Conservation (phyloP, 257 asterid species). For the Lavandula angustifolia region DNA sequence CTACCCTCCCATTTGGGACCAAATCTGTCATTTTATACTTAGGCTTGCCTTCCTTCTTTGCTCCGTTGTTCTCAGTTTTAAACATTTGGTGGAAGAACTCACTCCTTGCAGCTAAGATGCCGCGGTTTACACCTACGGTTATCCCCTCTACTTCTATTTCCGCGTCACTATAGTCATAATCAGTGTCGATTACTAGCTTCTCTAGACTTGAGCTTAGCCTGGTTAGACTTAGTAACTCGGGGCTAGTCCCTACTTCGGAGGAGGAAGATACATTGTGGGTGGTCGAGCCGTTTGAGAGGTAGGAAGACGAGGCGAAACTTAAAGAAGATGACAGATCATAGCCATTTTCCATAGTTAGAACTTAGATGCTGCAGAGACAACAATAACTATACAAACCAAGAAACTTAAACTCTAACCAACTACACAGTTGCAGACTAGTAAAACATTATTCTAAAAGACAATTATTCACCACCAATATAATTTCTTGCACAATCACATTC, state of each 20-base stretch:
- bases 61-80: constrained; percentile 31
- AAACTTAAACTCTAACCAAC: not conserved
- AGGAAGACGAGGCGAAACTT: constrained; percentile 63
- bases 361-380: too few relatives aligned
- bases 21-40: constrained; percentile 53
- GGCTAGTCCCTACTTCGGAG: constrained; percentile 45
- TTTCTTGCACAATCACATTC: not conserved
- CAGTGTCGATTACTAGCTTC: constrained; percentile 54
- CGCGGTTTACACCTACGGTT: constrained; percentile 65
- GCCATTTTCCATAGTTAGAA: constrained; percentile 55
- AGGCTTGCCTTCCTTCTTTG: constrained; percentile 54
- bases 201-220: constrained; percentile 63
- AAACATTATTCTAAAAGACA: not conserved
- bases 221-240: constrained; percentile 56
- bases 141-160: constrained; percentile 70
- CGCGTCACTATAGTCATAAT: constrained; percentile 70
- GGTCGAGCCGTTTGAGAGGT: constrained; percentile 58
- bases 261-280: constrained; percentile 36
- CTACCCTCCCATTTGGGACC: constrained; percentile 54
- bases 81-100: constrained; percentile 52
- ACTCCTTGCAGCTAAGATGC: constrained; percentile 78
- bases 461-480: not conserved
- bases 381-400: not conserved
- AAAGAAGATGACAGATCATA: constrained; percentile 55
- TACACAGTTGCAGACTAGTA: not conserved